A percentile compares a stretch with the other conserved stretches of the same genome.
Evolutionary conservation across 305 asterid genomes (phyloP).

Genomic region (Ajuga reptans): DNA sequence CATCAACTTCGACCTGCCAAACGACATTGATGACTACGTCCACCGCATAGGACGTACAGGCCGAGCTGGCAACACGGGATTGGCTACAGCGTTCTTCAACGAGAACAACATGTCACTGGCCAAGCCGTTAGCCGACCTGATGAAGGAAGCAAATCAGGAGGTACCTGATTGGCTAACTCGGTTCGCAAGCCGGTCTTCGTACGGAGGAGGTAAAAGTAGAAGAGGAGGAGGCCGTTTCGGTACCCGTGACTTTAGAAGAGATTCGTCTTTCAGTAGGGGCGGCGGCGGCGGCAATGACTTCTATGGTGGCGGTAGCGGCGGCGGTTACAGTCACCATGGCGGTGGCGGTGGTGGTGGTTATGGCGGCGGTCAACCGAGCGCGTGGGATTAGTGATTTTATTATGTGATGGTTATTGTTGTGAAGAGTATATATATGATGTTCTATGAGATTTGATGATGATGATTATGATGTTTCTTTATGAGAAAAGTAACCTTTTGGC

Average conservation of each 20-base stretch:
- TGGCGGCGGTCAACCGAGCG: conserved; percentile 39
- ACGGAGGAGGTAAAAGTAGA: conserved; percentile 45
- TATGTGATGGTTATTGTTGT: conserved; percentile 4
- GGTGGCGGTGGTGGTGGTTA: conserved; percentile 13
- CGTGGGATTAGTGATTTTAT: conserved; percentile 49
- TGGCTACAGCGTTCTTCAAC: conserved; percentile 63
- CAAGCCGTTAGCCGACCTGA: conserved; percentile 43
- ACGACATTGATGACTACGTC: conserved; percentile 60
- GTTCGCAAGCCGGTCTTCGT: conserved; percentile 43
- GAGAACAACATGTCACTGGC: conserved; percentile 49
- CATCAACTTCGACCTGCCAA: conserved; percentile 59
- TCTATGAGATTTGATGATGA: not conserved
- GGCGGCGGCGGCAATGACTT: conserved; percentile 15
- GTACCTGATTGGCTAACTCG: conserved; percentile 62
- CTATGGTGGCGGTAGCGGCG: conserved; percentile 30
- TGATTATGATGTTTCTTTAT: conserved; percentile 13
- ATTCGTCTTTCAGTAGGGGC: conserved; percentile 32
- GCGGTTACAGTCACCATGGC: conserved; percentile 28
- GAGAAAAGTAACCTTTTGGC: conserved; percentile 20
- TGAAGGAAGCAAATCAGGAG: conserved; percentile 63
- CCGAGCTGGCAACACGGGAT: conserved; percentile 61
- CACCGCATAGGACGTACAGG: conserved; percentile 77
- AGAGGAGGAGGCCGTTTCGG: conserved; percentile 69
- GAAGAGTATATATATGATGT: not conserved
- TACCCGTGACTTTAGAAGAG: conserved; percentile 58